Conservation (phyloP, 164 flowering plant genomes). For the Vitis labrusca region DNA sequence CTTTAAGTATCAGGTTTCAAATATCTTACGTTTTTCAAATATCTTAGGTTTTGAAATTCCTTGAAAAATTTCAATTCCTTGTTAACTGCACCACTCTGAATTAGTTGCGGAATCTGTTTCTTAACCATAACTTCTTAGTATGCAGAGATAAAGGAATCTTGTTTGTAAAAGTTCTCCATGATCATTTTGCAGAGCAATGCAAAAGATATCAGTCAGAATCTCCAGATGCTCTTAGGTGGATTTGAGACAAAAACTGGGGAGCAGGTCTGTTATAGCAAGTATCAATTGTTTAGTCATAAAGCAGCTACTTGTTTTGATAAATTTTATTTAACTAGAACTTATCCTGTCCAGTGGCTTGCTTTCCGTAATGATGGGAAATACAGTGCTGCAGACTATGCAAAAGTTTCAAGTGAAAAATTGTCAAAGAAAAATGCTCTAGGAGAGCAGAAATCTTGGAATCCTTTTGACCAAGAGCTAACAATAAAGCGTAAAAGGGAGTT, state of each 20-base stretch:
- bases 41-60: too few relatives aligned
- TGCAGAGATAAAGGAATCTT: neutral
- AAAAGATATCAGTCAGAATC: constrained; percentile 48
- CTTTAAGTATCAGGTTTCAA: too few relatives aligned
- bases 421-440: constrained; percentile 33
- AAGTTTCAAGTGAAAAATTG: constrained; percentile 56
- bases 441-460: constrained; percentile 61
- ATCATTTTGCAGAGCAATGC: constrained; percentile 51
- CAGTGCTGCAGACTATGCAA: constrained; percentile 92
- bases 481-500: constrained; percentile 59
- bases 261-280: constrained; percentile 51
- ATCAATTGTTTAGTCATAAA: neutral
- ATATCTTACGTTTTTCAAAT: too few relatives aligned
- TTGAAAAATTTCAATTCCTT: too few relatives aligned
- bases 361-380: constrained; percentile 80
- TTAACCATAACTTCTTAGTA: neutral
- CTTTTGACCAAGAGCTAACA: constrained; percentile 47
- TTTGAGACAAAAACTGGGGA: constrained; percentile 95
- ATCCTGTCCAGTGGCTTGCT: constrained; percentile 85
- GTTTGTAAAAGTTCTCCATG: constrained; percentile 1
- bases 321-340: neutral
- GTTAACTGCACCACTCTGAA: too few relatives aligned
- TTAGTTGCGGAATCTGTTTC: neutral
- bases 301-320: neutral
- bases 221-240: constrained; percentile 78